Evolutionary conservation across 768 basidiomycete genomes (phyloP), one percentile per base, ranked within the genome.

Genomic region (Rossbeevera mucosa): DNA sequence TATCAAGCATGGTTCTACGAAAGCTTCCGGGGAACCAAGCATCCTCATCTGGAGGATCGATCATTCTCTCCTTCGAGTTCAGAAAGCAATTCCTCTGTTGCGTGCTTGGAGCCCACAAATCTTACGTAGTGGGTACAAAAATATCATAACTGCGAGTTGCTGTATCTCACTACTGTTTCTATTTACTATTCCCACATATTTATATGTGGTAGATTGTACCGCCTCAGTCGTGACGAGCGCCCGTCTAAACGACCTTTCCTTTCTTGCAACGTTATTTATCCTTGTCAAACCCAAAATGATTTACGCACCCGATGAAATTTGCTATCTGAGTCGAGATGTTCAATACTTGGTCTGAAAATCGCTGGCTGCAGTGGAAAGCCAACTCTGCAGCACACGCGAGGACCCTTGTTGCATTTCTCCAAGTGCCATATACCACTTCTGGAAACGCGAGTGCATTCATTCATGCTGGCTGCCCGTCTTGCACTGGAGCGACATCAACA

Each of bases 281-380:
- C 30, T 30, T 30, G 12, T 30, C 13, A 13, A 13, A 30, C 31
- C 31, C 31, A 33, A 16, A 13, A 30, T 13, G 29, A 30, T 33
- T 16, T 12, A 36, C 51, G 26, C 53, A 59, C 57, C 51, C 44
- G 18, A 36, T 54, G 57, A 4, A 46, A 57, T 44, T 42, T 55
- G 18, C 51, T 44, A 14, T n/a, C n/a, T n/a, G n/a, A n/a, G n/a
- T 20, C 44, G 7, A 56, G 48, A 25, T 56, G 55, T 14, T 43
- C 40, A 13, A 42, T 11, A 22, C 38, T 2, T 24, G 21, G 18
- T 51, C 25, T 11, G 49, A 40, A 13, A 52, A 11, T 6, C 22
- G n/a, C 18, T n/a, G n/a, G n/a, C n/a, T n/a, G n/a, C n/a, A n/a
- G n/a, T 36, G 26, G 30, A 29, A n/a, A 5, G 38, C 9, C 0